A percentile compares a stretch with the other conserved stretches of the same genome.
These are phyloP conservation scores for Oldenlandia corymbosa DNA, from an alignment of 257 asterid species.

Conservation along the genomic window DNA sequence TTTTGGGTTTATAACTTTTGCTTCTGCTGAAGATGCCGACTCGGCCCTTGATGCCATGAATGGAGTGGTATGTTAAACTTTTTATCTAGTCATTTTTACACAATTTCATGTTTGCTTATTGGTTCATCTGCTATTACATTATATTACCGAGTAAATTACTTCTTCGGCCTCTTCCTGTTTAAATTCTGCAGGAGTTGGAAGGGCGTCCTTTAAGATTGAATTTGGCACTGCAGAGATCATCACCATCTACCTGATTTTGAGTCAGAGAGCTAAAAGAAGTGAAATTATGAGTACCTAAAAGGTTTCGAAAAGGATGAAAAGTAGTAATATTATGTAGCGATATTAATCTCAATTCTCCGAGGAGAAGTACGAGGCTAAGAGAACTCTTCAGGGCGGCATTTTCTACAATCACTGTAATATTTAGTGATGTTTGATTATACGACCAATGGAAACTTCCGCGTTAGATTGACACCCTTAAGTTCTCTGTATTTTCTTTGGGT, in stretches of 20 bases:
- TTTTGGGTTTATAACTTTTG: conserved; percentile 75
- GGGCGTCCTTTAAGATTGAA: conserved; percentile 74
- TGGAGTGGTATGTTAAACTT: conserved; percentile 57
- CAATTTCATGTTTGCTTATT: conserved; percentile 1
- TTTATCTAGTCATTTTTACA: neutral
- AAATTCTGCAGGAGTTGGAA: conserved; percentile 57
- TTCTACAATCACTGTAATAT: no score
- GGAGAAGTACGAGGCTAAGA: no score
- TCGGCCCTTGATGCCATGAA: conserved; percentile 64
- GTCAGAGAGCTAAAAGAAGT: conserved; percentile 1
- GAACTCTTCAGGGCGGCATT: no score
- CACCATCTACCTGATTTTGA: conserved; percentile 30
- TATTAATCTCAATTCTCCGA: no score
- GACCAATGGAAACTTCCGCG: neutral
- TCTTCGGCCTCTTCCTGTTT: conserved; percentile 4
- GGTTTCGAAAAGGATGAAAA: neutral
- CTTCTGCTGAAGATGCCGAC: conserved; percentile 56
- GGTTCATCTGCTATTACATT: conserved; percentile 7
- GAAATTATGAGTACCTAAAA: conserved; percentile 4
- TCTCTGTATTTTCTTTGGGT: no score
- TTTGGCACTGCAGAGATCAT: conserved; percentile 44
- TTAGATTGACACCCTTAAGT: neutral
- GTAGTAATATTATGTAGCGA: neutral
- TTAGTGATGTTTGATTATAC: no score
- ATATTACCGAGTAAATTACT: conserved; percentile 34